These are phyloP conservation scores for Lentinus tigrinus DNA, from an alignment of 768 basidiomycete genomes.

Conservation along the genomic window DNA sequence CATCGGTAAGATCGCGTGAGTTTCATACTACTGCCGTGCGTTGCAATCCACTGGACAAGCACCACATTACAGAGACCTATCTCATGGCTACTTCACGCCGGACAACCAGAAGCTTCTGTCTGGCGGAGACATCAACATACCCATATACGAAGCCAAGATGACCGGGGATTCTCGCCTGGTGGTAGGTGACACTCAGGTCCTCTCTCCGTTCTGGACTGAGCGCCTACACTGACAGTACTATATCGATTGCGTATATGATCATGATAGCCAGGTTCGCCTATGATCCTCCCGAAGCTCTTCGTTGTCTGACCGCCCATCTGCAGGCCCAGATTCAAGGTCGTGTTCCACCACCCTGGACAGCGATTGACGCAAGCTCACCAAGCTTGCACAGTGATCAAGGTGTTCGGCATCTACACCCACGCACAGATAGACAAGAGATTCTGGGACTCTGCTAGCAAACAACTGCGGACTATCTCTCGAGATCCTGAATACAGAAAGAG, in stretches of 20 bases:
- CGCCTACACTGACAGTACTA: slow-evolving; percentile 14
- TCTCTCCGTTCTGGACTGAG: slow-evolving; percentile 27
- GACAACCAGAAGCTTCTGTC: slow-evolving; percentile 66
- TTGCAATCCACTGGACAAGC: neutral
- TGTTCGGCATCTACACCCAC: slow-evolving; percentile 51
- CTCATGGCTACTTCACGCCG: slow-evolving; percentile 64
- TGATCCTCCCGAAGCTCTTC: too few species aligned
- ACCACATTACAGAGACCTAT: slow-evolving; percentile 51
- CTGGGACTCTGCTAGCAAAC: slow-evolving; percentile 45
- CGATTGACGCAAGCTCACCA: too few species aligned
- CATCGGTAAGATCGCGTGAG: slow-evolving; percentile 66
- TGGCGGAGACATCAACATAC: slow-evolving; percentile 42
- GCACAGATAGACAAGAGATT: slow-evolving; percentile 41
- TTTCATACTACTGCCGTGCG: neutral
- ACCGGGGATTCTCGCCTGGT: slow-evolving; percentile 34
- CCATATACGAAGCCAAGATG: slow-evolving; percentile 71
- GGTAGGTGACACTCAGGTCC: slow-evolving; percentile 11
- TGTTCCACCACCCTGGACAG: too few species aligned
- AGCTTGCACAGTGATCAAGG: slow-evolving; percentile 36
- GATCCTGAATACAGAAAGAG: slow-evolving; percentile 52
- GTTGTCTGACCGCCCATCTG: too few species aligned
- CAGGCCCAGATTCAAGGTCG: too few species aligned
- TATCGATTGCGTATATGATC: slow-evolving; percentile 19
- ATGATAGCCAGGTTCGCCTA: too few species aligned
- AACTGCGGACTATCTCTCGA: slow-evolving; percentile 32